Conservation (phyloP, 1,284 basidiomycete species). For the Melanopsichium pennsylvanicum region DNA sequence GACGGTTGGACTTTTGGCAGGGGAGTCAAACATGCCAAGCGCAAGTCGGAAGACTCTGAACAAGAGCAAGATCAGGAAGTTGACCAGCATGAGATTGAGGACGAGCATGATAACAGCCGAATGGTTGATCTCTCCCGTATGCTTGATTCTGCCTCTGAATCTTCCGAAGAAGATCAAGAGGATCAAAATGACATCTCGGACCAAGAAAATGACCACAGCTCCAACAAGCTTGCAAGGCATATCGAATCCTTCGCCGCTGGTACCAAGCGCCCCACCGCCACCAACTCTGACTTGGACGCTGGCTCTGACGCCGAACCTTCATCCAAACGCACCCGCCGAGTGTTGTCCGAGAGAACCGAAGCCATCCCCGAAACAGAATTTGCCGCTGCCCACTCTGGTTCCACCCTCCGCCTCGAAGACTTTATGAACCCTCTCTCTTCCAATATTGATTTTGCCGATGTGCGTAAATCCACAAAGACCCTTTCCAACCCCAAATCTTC, state of each 20-base stretch:
- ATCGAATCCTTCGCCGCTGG: constrained; percentile 36
- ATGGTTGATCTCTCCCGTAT: constrained; percentile 60
- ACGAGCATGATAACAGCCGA: constrained; percentile 49
- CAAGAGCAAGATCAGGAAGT: constrained; percentile 25
- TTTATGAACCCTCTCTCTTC: constrained; percentile 74
- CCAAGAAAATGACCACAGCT: constrained; percentile 31
- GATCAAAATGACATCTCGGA: constrained; percentile 17
- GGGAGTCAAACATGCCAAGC: constrained; percentile 10
- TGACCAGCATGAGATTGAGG: constrained; percentile 43
- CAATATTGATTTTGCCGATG: constrained; percentile 45
- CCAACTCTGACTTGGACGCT: constrained; percentile 18
- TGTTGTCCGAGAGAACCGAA: constrained; percentile 77
- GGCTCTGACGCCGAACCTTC: constrained; percentile 18
- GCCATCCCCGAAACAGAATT: constrained; percentile 74
- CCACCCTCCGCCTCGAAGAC: constrained; percentile 71
- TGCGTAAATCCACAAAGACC: constrained; percentile 51
- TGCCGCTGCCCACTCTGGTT: constrained; percentile 48
- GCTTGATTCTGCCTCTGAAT: constrained; percentile 52
- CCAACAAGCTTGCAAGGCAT: constrained; percentile 34
- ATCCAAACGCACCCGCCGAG: constrained; percentile 71
- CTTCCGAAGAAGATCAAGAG: constrained; percentile 25
- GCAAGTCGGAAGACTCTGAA: background rate
- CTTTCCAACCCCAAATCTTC: constrained; percentile 16
- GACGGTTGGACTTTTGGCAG: constrained; percentile 43
- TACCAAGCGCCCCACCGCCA: constrained; percentile 18